phyloP scores from a whole-genome alignment of 345 rosid genomes.

The Eucalyptus sp. region DNA sequence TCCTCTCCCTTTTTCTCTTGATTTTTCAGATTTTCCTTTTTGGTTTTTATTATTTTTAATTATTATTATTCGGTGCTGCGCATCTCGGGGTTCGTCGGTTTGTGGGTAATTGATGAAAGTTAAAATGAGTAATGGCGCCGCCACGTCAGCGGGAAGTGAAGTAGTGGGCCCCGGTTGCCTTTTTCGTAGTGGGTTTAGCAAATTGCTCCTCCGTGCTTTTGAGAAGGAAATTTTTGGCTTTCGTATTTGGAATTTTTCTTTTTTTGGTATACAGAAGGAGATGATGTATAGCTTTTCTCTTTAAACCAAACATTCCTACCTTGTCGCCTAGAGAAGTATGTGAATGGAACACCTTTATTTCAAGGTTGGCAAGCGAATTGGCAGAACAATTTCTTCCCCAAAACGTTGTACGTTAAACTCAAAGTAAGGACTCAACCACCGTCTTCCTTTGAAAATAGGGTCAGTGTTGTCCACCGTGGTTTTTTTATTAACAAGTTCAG shows the following conservation, averaged over 20 bases:
- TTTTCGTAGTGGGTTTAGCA: neutral
- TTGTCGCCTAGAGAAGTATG: neutral
- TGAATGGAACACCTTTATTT: too few relatives aligned
- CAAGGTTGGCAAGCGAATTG: too few relatives aligned
- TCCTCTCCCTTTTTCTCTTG: neutral
- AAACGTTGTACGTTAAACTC: too few relatives aligned
- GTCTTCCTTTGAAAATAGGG: too few relatives aligned
- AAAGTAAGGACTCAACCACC: neutral
- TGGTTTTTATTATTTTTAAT: too few relatives aligned
- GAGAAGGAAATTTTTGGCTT: neutral
- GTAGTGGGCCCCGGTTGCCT: neutral
- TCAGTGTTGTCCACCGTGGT: fast-evolving
- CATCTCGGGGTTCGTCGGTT: neutral
- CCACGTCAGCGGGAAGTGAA: neutral
- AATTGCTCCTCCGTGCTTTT: neutral
- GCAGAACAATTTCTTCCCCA: too few relatives aligned
- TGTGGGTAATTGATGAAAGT: neutral
- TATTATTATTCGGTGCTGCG: neutral
- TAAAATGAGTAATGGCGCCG: neutral
- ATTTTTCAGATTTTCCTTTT: neutral
- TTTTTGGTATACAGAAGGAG: neutral
- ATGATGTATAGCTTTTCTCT: neutral
- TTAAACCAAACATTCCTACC: neutral
- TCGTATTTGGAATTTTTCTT: neutral
- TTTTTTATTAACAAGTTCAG: fast-evolving